phyloP scores from a whole-genome alignment of 805 yeast species.

The Wickerhamomyces pijperi region DNA sequence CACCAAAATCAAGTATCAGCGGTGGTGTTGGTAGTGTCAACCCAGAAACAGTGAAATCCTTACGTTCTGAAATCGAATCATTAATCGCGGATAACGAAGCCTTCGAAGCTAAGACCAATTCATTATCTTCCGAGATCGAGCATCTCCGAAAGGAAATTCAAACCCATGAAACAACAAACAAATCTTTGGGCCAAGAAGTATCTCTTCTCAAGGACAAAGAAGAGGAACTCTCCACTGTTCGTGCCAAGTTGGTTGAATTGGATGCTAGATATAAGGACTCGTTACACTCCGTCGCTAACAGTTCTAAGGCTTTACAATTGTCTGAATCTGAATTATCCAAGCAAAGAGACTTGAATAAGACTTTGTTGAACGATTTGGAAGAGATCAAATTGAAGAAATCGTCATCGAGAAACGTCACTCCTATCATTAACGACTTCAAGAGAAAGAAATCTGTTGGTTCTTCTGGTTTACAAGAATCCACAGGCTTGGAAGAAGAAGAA shows the following conservation, averaged over 20 bases:
- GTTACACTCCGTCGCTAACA: slow-evolving; percentile 57
- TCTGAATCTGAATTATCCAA: slow-evolving; percentile 63
- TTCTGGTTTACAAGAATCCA: slow-evolving; percentile 6
- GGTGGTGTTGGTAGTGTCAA: not conserved
- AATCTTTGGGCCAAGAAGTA: not conserved
- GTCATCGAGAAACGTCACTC: slow-evolving; percentile 17
- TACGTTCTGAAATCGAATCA: slow-evolving; percentile 49
- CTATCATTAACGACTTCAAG: slow-evolving; percentile 12
- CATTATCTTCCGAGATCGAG: slow-evolving; percentile 24
- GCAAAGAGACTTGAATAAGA: slow-evolving; percentile 43
- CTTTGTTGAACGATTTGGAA: slow-evolving; percentile 54
- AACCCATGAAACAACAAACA: slow-evolving; percentile 3
- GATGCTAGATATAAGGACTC: slow-evolving; percentile 63
- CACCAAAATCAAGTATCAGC: not conserved
- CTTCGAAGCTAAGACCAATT: slow-evolving; percentile 22
- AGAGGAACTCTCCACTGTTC: slow-evolving; percentile 19
- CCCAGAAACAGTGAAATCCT: slow-evolving; percentile 13
- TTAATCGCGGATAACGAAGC: slow-evolving; percentile 36
- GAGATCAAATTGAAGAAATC: slow-evolving; percentile 40
- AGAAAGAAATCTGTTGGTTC: slow-evolving; percentile 13
- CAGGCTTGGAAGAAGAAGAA: slow-evolving; percentile 2
- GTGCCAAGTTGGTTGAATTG: slow-evolving; percentile 25
- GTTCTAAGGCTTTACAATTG: slow-evolving; percentile 61
- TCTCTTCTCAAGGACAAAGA: slow-evolving; percentile 2
- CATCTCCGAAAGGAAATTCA: slow-evolving; percentile 12